Conservation (phyloP, 2,329 filamentous ascomycete species). For the Emydomyces testavorans region DNA sequence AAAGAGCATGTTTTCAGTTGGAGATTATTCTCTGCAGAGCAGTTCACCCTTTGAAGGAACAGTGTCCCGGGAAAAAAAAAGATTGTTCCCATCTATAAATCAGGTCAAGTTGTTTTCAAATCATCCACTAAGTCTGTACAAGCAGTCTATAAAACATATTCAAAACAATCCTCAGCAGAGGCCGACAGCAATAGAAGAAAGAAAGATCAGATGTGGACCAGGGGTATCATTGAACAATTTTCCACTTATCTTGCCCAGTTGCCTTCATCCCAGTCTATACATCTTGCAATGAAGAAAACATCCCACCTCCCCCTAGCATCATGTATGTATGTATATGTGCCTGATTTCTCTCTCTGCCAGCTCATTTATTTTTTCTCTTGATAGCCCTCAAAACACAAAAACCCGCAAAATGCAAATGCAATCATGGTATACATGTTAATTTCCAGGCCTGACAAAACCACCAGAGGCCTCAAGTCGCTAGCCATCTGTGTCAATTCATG, state of each 20-base stretch:
- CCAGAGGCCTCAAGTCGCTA: too few species aligned
- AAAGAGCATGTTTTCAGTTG: too few species aligned
- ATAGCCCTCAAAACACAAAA: neutral
- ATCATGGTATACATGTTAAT: slow-evolving; percentile 5
- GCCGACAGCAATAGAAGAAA: neutral
- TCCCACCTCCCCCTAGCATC: neutral
- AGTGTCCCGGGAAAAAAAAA: too few species aligned
- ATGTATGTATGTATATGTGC: neutral
- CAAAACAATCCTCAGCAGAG: neutral
- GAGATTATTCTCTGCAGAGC: too few species aligned
- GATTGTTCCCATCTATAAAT: too few species aligned
- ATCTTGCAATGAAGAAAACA: neutral
- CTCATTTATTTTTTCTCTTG: neutral
- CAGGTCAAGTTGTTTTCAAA: too few species aligned
- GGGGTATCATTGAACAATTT: slow-evolving; percentile 9
- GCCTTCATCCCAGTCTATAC: slow-evolving; percentile 8
- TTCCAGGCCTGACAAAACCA: neutral
- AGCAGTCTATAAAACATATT: neutral
- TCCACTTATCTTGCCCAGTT: slow-evolving; percentile 2
- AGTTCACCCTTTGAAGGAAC: too few species aligned
- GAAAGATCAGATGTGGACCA: neutral
- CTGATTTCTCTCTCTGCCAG: neutral
- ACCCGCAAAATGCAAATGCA: slow-evolving; percentile 3
- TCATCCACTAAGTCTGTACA: too few species aligned
- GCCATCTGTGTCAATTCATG: too few species aligned